Conservation (phyloP, 768 basidiomycete species). For the Brasilioporus rufonigricans region DNA sequence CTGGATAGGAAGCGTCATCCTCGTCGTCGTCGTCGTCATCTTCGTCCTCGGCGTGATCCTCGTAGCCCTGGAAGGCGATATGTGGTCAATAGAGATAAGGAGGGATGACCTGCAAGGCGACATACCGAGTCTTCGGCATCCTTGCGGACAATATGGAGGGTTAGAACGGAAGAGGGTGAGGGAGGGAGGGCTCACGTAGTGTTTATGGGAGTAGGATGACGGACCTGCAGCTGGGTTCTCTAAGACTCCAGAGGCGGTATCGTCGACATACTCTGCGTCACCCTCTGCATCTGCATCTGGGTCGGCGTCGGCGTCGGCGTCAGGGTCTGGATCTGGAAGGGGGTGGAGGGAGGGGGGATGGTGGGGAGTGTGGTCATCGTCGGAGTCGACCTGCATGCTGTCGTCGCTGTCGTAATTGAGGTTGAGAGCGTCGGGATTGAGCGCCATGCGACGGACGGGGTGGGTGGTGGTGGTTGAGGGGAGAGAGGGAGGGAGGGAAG, state of each 20-base stretch:
- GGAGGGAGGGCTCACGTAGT: conserved; percentile 50
- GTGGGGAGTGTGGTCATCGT: conserved; percentile 35
- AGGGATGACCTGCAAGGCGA: conserved; percentile 9
- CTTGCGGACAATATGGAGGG: conserved; percentile 10
- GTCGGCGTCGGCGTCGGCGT: conserved; percentile 62
- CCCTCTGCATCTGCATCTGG: conserved; percentile 40
- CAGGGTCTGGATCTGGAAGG: conserved; percentile 32
- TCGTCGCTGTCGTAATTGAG: conserved; percentile 52
- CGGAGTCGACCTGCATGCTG: conserved; percentile 74
- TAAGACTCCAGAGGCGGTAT: conserved; percentile 36
- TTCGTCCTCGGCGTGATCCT: conserved; percentile 49
- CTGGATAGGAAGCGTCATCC: conserved; percentile 76
- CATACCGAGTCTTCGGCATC: conserved; percentile 33
- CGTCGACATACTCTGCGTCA: conserved; percentile 41
- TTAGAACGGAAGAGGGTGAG: conserved; percentile 2
- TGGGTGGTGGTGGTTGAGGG: conserved; percentile 35
- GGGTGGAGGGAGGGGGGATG: conserved; percentile 17
- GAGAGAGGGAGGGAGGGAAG: conserved; percentile 33
- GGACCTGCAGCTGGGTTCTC: conserved; percentile 37
- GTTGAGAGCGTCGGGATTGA: conserved; percentile 44
- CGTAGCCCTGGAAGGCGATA: conserved; percentile 60
- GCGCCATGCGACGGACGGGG: conserved; percentile 33
- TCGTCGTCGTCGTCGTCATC: conserved; percentile 67
- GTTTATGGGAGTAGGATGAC: conserved; percentile 48
- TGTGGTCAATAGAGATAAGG: conserved; percentile 19